These are phyloP conservation scores for Termitomyces sp. DNA, from an alignment of 768 basidiomycete species.

Conservation along the genomic window DNA sequence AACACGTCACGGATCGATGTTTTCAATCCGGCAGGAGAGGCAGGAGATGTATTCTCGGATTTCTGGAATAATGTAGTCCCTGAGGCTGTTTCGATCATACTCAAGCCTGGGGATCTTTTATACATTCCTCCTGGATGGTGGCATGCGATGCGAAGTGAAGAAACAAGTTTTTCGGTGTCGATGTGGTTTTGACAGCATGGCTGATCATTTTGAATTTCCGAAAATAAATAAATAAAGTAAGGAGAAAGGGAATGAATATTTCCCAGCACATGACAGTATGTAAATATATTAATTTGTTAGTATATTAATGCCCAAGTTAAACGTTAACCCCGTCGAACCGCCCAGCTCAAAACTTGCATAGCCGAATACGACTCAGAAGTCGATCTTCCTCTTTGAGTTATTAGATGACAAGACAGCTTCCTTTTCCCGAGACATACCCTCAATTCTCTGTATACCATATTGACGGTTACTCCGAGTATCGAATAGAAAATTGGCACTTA, in stretches of 20 bases:
- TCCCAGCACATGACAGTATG: too few species aligned
- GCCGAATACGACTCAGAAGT: too few species aligned
- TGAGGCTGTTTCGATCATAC: conserved; percentile 50
- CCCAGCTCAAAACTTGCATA: too few species aligned
- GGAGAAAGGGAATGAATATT: too few species aligned
- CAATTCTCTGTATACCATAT: conserved; percentile 44
- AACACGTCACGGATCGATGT: conserved; percentile 88
- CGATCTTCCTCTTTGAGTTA: too few species aligned
- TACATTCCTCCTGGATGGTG: conserved; percentile 93
- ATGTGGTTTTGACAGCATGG: conserved; percentile 70
- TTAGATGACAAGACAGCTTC: not conserved
- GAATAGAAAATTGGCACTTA: conserved; percentile 48
- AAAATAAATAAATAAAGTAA: not conserved
- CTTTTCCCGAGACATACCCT: conserved; percentile 25
- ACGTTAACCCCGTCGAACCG: too few species aligned
- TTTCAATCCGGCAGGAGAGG: conserved; percentile 34
- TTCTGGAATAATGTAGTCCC: conserved; percentile 58
- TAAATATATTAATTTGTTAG: too few species aligned
- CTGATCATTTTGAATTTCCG: not conserved
- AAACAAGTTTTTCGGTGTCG: conserved; percentile 80
- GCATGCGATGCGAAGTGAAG: conserved; percentile 86
- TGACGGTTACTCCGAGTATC: conserved; percentile 51
- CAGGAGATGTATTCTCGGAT: conserved; percentile 31
- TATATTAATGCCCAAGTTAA: too few species aligned
- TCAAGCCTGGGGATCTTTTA: conserved; percentile 80